phyloP scores from a whole-genome alignment of 2,329 filamentous ascomycete species.

The Apiospora phragmitis region DNA sequence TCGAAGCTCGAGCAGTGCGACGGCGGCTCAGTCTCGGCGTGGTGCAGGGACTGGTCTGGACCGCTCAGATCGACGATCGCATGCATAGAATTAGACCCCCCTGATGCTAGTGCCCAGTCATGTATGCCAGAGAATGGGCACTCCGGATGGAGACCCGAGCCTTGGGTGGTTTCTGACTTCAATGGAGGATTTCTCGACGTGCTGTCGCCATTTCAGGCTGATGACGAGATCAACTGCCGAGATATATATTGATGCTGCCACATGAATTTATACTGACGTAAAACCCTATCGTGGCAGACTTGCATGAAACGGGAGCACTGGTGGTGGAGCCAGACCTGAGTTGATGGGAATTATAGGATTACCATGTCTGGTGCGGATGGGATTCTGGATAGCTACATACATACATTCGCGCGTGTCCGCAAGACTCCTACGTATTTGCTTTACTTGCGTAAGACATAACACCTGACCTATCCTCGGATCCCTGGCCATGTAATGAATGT shows the following conservation, averaged over 20 bases:
- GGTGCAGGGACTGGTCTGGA: not conserved
- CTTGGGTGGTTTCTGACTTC: not conserved
- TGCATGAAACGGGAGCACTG: not conserved
- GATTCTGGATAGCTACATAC: not conserved
- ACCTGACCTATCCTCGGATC: not conserved
- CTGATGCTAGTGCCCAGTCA: not conserved
- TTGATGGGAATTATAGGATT: not conserved
- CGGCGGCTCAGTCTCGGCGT: not conserved
- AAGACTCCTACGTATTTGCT: not conserved
- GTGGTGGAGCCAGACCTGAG: not conserved
- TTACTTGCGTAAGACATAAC: not conserved
- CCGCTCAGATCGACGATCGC: slow-evolving; percentile 6
- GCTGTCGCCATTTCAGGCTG: not conserved
- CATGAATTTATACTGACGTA: not conserved
- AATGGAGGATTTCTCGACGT: not conserved
- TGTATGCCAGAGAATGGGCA: not conserved
- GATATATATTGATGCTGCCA: not conserved
- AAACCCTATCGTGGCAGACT: not conserved
- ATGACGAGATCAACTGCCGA: not conserved
- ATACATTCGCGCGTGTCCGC: not conserved
- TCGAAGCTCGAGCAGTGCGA: not conserved
- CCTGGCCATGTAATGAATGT: not conserved
- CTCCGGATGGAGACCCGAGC: not conserved
- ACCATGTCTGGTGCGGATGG: not conserved
- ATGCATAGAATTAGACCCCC: not conserved